phyloP scores from a whole-genome alignment of 2,329 filamentous ascomycete species.

The Elsinoe arachidis region DNA sequence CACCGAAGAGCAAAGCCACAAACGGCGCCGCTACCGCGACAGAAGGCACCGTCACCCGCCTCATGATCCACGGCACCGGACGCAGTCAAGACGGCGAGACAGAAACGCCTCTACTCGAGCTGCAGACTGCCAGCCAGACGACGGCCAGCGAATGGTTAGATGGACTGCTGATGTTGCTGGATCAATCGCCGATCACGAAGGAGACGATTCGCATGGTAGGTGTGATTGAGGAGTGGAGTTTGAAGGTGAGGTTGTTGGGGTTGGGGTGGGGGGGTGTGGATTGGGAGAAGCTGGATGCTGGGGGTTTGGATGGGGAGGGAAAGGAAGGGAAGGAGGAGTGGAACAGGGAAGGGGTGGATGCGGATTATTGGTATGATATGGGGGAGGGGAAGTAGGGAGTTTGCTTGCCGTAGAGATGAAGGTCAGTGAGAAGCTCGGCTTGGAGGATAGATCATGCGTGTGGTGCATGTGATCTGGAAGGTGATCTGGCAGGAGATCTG shows the following conservation, averaged over 20 bases:
- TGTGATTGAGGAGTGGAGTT: slow-evolving; percentile 77
- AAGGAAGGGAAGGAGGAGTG: slow-evolving; percentile 58
- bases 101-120: slow-evolving; percentile 54
- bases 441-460: too few species aligned
- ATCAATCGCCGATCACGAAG: slow-evolving; percentile 92
- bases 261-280: slow-evolving; percentile 75
- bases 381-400: slow-evolving; percentile 23
- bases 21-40: neutral
- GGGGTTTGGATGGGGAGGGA: slow-evolving; percentile 36
- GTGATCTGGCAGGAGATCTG: too few species aligned
- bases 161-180: slow-evolving; percentile 85
- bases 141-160: slow-evolving; percentile 95
- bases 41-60: slow-evolving; percentile 12
- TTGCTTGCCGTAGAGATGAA: neutral
- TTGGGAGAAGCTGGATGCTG: slow-evolving; percentile 20
- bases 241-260: slow-evolving; percentile 88
- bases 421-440: too few species aligned
- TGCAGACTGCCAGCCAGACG: slow-evolving; percentile 71
- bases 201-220: slow-evolving; percentile 87
- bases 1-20: neutral
- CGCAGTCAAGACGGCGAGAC: neutral
- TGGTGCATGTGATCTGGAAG: too few species aligned
- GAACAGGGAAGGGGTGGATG: slow-evolving; percentile 61
- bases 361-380: slow-evolving; percentile 83
- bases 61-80: slow-evolving; percentile 11